Base-by-base conservation (phyloP, 1,284 basidiomycete genomes). In the Trametes hirsuta region DNA sequence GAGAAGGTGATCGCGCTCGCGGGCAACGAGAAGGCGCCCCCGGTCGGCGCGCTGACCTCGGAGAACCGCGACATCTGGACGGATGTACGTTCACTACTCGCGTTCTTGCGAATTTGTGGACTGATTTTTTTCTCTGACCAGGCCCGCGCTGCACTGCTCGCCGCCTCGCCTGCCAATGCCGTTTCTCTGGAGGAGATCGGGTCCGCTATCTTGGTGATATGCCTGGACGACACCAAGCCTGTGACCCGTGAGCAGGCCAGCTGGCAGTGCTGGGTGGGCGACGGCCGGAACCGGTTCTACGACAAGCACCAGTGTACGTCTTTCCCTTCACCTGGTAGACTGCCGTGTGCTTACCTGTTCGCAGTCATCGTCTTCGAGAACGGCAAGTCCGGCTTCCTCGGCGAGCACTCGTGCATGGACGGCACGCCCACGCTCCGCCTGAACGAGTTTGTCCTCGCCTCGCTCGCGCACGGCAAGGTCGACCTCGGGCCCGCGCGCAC, bases 41-140 rank as follows among this genome's bases (percentile, higher is more conserved):
- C 91, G 6, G 79, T 98, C 15, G 96, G 96, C 50, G 90, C 87
- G 0, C 78, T 99, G 47, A 96, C 95, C 0, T 85, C 88, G 6
- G 94, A 97, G 69, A 92, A 97, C 77, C 83, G 97, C 40, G 96
- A 98, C 75, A 76, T 83, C 21, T 99, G 97, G 97, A 82, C 94
- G 2, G 88, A 94, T 66, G 90, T 86, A 58, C 62, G 83, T 70
- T 15, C n/a, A 15, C 35, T 25, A 4, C 11, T 4, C 12, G 6
- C 36, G 18, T 12, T 11, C 6, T 9, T 6, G 5, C 1, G 11
- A 15, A 18, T 6, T 11, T 8, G 22, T 11, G 37, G 4, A 8
- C 30, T 30, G 37, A 10, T 51, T 4, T 37, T 18, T 12, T 15
- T 5, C 21, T 22, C 8, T 42, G 9, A 15, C 15, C 6, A 87